Conservation (phyloP, 2,329 filamentous ascomycete genomes). For the Penicillium sp. region DNA sequence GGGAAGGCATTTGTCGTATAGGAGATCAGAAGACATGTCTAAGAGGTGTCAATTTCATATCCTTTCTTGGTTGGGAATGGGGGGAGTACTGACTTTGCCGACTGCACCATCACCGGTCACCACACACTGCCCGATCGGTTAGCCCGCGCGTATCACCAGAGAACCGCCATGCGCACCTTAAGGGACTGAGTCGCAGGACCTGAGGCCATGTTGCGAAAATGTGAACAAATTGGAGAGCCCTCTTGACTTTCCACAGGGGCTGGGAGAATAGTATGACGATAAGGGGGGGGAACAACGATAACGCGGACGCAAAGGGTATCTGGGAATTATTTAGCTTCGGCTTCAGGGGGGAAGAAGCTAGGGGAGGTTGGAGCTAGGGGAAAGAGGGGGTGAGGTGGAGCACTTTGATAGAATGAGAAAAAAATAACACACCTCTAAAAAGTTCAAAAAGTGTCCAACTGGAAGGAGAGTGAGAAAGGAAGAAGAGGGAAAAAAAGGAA, state of each 20-base stretch:
- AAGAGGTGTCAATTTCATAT: neutral
- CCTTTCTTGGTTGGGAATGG: neutral
- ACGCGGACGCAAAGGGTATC: conserved; percentile 3
- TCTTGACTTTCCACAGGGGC: conserved; percentile 2
- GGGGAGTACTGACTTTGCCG: conserved; percentile 73
- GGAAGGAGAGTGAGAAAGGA: neutral
- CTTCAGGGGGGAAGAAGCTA: conserved; percentile 19
- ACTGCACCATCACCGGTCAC: conserved; percentile 99
- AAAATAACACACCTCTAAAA: conserved; percentile 6
- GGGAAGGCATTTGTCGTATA: conserved; percentile 99
- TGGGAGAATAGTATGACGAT: neutral
- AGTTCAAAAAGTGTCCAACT: conserved; percentile 4
- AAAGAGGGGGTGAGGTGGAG: conserved; percentile 21
- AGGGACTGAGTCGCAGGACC: conserved; percentile 84
- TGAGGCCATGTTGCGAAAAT: conserved; percentile 63
- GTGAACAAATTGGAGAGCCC: neutral
- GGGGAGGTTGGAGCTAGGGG: conserved; percentile 19
- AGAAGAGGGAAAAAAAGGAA: conserved; percentile 1
- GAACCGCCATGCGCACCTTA: conserved; percentile 65
- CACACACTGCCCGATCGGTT: conserved; percentile 72
- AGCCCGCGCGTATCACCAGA: conserved; percentile 29
- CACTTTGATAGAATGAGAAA: conserved; percentile 11
- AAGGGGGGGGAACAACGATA: conserved; percentile 3
- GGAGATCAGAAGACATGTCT: conserved; percentile 99
- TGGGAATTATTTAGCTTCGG: conserved; percentile 10